Evolutionary conservation across 257 asterid genomes (phyloP), one percentile per base, ranked within the genome.

Genomic region (Solanum gracilifrons): DNA sequence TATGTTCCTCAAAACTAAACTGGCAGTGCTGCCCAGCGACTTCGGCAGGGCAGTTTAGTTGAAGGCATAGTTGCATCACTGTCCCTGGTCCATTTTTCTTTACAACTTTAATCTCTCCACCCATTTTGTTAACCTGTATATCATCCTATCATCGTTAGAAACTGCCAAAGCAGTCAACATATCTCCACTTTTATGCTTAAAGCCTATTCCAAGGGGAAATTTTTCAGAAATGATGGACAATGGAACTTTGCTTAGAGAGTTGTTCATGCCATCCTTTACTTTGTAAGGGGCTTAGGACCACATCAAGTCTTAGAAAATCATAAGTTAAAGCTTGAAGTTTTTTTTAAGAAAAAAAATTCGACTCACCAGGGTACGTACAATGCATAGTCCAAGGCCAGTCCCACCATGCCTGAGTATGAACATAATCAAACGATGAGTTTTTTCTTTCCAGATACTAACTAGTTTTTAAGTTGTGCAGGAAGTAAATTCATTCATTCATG

Each of bases 381-480:
- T 96, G 94, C 99, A 96, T 87, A 96, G 92, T 87, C 99, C 99
- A 58, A 96, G 96, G 75, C 99, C 99, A 86, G 99, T 96, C 39
- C 99, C 99, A 62, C 99, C 99, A 85, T 96, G 99, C 98, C 99
- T 96, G 90, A 90, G 71, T 83, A 85, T 46, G 74, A 62, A 69
- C 15, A 35, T 12, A 36, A 31, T 80, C 85, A 82, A 48, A 82
- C 69, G 21, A 82, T 48, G 85, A 80, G 20, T 46, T 43, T 9
- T 16, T 18, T 27, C 60, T 29, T 80, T 46, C 7, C 36, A 80
- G 85, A 25, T 48, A 80, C 2, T 77, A 46, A 46, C 9, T 48
- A 64, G 23, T 13, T 55, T 13, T 39, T 68, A 74, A 41, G 46
- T 33, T 20, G 16, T 31, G 32, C 62, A 15, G 62, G 76, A 80